These are phyloP conservation scores for Lentinula detonsa DNA, from an alignment of 768 basidiomycete species.

Conservation along the genomic window DNA sequence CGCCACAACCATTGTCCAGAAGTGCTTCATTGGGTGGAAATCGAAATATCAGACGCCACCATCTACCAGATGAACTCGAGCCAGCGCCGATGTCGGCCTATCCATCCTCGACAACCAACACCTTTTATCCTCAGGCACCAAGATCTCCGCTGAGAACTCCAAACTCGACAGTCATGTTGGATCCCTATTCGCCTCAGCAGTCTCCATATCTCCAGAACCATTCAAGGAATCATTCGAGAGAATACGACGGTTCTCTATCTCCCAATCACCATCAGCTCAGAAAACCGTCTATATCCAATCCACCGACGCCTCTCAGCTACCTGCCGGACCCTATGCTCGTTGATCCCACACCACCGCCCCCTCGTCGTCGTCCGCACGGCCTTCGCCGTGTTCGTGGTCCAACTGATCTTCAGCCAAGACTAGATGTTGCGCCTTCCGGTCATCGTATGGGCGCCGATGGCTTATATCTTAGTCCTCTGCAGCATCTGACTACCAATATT, in stretches of 20 bases:
- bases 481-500: constrained; percentile 78
- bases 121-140: constrained; percentile 52
- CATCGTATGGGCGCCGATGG: constrained; percentile 77
- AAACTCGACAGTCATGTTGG: constrained; percentile 46
- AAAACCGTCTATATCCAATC: constrained; percentile 58
- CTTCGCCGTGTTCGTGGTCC: constrained; percentile 74
- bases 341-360: constrained; percentile 42
- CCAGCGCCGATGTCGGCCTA: constrained; percentile 17
- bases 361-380: constrained; percentile 66
- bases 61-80: constrained; percentile 66
- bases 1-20: constrained; percentile 37
- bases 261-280: constrained; percentile 56
- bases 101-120: constrained; percentile 39
- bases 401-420: constrained; percentile 72
- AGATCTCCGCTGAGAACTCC: constrained; percentile 61
- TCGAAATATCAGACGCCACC: constrained; percentile 55
- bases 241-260: constrained; percentile 43
- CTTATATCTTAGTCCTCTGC: constrained; percentile 49
- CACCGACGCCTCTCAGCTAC: constrained; percentile 68
- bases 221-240: constrained; percentile 43
- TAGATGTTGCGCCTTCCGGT: constrained; percentile 55
- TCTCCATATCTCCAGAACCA: constrained; percentile 47
- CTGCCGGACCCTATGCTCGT: constrained; percentile 53
- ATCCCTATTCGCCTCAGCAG: constrained; percentile 69
- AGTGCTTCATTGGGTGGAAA: constrained; percentile 61